A percentile compares a stretch with the other conserved stretches of the same genome.
These are phyloP conservation scores for Sarcocystis neurona DNA, from an alignment of 169 alveolate genomes.

Conservation along the genomic window DNA sequence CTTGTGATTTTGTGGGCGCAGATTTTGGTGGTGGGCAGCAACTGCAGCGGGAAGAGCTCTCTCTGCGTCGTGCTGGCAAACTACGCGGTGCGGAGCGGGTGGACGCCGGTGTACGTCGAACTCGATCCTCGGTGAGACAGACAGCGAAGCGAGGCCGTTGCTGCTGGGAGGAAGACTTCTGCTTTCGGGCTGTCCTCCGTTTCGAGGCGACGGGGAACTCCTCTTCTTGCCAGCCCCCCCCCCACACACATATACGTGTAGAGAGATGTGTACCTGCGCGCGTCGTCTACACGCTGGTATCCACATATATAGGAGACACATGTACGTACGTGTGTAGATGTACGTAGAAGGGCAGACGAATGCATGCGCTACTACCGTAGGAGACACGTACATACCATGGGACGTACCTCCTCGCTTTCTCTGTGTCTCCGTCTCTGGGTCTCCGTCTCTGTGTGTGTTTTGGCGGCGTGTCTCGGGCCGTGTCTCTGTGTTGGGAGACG, in stretches of 20 bases:
- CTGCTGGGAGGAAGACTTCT: slow-evolving; percentile 32
- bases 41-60: slow-evolving; percentile 87
- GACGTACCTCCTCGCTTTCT: no score
- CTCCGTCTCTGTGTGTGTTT: no score
- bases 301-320: no score
- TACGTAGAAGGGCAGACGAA: no score
- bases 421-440: no score
- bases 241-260: neutral
- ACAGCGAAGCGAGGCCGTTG: neutral
- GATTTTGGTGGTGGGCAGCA: slow-evolving; percentile 84
- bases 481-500: no score
- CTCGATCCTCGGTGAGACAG: slow-evolving; percentile 80
- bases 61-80: slow-evolving; percentile 78
- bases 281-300: no score
- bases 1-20: neutral
- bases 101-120: slow-evolving; percentile 84
- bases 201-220: neutral
- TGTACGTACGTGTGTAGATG: no score
- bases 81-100: slow-evolving; percentile 83
- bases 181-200: neutral
- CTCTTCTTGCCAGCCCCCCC: neutral
- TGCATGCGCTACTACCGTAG: no score
- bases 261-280: no score
- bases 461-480: no score
- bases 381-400: no score